Conservation (phyloP, 2,329 filamentous ascomycete genomes). For the Tolypocladium inflatum region DNA sequence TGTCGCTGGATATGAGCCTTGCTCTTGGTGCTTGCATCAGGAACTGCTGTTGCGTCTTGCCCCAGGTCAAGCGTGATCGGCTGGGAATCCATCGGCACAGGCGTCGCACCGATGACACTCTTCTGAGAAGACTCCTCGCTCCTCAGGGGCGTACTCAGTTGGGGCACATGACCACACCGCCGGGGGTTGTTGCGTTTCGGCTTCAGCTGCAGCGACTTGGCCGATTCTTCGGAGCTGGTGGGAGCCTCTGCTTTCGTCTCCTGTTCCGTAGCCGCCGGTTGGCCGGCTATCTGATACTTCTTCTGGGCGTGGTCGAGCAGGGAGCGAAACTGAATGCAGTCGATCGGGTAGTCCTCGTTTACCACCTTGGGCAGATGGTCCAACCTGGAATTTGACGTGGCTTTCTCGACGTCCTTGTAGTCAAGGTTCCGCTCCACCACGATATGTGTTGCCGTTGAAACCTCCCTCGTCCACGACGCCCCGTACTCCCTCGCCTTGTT, state of each 20-base stretch:
- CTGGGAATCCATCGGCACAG: slow-evolving; percentile 13
- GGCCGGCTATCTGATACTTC: slow-evolving; percentile 50
- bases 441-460: slow-evolving; percentile 61
- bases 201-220: slow-evolving; percentile 40
- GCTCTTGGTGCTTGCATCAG: not conserved
- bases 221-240: slow-evolving; percentile 11
- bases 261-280: slow-evolving; percentile 14
- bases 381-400: slow-evolving; percentile 17
- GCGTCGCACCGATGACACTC: slow-evolving; percentile 10
- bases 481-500: slow-evolving; percentile 66
- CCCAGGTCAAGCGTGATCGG: slow-evolving; percentile 14
- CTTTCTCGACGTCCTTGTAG: slow-evolving; percentile 52
- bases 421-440: slow-evolving; percentile 63
- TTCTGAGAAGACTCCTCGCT: slow-evolving; percentile 21
- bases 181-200: slow-evolving; percentile 24
- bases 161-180: slow-evolving; percentile 28
- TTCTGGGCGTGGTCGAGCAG: slow-evolving; percentile 49
- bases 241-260: not conserved
- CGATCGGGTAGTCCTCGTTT: slow-evolving; percentile 58
- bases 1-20: not conserved
- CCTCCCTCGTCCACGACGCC: slow-evolving; percentile 56
- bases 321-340: slow-evolving; percentile 51
- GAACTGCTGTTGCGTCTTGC: not conserved
- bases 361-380: slow-evolving; percentile 40
- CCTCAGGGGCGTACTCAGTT: slow-evolving; percentile 25